phyloP scores from a whole-genome alignment of 495 filamentous ascomycete species.

The Oleoguttula mirabilis region DNA sequence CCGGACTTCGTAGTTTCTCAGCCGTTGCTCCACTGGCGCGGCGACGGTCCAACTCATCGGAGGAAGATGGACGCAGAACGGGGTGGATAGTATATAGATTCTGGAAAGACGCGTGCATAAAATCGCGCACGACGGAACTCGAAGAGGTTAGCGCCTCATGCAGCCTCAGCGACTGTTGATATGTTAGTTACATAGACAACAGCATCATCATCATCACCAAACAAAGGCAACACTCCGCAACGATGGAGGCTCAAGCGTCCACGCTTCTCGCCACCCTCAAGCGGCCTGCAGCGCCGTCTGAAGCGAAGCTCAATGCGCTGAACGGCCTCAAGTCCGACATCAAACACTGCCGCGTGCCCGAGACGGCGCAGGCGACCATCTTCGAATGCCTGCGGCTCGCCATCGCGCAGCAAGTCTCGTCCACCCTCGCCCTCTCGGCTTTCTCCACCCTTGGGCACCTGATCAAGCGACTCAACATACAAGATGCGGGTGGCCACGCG shows the following conservation, averaged over 20 bases:
- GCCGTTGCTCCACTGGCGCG: no score
- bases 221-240: conserved; percentile 3
- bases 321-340: conserved; percentile 70
- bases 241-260: conserved; percentile 49
- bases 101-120: no score
- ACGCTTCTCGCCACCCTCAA: conserved; percentile 56
- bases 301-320: conserved; percentile 58
- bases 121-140: no score
- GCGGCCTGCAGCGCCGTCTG: conserved; percentile 52
- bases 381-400: conserved; percentile 62
- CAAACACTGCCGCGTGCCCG: conserved; percentile 77
- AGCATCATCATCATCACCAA: no score
- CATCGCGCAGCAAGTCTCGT: conserved; percentile 54
- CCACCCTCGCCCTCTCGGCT: conserved; percentile 54
- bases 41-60: no score
- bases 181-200: no score
- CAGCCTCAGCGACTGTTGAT: no score
- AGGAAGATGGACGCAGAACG: no score
- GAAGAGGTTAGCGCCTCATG: no score
- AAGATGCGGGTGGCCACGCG: conserved; percentile 60
- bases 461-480: conserved; percentile 66
- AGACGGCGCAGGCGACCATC: conserved; percentile 53
- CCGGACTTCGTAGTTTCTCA: no score
- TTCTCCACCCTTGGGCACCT: conserved; percentile 80
- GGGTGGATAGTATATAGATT: no score